Conservation (phyloP, 306 rosid species). For the Delonix regia region DNA sequence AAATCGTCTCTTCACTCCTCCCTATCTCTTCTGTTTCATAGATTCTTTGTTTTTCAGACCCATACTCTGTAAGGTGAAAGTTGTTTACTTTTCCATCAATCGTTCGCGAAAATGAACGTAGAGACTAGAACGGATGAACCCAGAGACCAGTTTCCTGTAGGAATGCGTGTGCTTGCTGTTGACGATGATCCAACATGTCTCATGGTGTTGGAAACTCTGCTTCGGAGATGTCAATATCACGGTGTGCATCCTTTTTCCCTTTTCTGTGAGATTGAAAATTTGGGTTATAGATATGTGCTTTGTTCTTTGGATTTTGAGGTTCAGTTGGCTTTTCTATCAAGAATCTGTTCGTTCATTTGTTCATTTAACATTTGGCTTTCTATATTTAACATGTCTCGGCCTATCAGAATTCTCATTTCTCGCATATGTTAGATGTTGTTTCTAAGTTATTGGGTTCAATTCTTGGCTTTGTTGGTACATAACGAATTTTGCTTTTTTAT, state of each 20-base stretch:
- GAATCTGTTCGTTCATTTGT: neutral
- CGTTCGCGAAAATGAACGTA: conserved; percentile 49
- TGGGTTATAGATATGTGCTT: conserved; percentile 31
- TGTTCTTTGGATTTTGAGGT: conserved; percentile 9
- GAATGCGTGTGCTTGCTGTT: conserved; percentile 98
- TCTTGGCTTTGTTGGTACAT: neutral
- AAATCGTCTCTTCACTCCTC: conserved; percentile 37
- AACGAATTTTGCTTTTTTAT: neutral
- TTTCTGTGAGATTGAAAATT: conserved; percentile 20
- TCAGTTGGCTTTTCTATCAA: neutral
- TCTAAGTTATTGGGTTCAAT: conserved; percentile 8
- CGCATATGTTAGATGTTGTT: neutral
- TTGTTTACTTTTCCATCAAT: neutral
- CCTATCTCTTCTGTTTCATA: conserved; percentile 8
- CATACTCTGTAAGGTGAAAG: conserved; percentile 15
- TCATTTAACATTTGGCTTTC: neutral
- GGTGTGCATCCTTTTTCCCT: conserved; percentile 49
- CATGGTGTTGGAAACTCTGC: conserved; percentile 70
- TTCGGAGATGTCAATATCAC: conserved; percentile 87
- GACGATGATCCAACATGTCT: conserved; percentile 94
- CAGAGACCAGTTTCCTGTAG: conserved; percentile 71
- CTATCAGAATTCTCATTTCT: conserved; percentile 1
- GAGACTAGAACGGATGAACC: conserved; percentile 56
- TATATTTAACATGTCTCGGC: too few species aligned
- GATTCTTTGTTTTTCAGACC: conserved; percentile 45